These are phyloP conservation scores for Wickerhamomyces sp. DNA, from an alignment of 1,139 yeast genomes.

Conservation along the genomic window DNA sequence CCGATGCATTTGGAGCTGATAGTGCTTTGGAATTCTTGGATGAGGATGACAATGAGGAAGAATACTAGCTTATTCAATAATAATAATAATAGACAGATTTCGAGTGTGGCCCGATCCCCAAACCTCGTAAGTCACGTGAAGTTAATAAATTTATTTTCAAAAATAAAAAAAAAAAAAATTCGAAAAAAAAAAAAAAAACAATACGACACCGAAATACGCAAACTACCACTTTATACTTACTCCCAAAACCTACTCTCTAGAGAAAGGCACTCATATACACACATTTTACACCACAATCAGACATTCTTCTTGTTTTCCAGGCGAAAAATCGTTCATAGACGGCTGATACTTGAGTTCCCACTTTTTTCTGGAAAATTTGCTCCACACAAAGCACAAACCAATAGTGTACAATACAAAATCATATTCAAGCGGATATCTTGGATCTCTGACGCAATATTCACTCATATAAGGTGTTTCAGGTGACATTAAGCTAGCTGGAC, in stretches of 20 bases:
- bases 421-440: too few relatives aligned
- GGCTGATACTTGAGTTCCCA: too few relatives aligned
- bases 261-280: not conserved
- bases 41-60: not conserved
- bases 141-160: not conserved
- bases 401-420: not conserved
- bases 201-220: not conserved
- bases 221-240: not conserved
- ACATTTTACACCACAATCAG: not conserved
- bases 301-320: not conserved
- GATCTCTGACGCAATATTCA: not conserved
- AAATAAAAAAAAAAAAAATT: too few relatives aligned
- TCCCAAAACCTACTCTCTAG: not conserved
- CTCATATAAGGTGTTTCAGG: not conserved
- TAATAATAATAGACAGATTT: too few relatives aligned
- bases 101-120: not conserved
- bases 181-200: too few relatives aligned
- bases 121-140: not conserved
- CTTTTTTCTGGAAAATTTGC: not conserved
- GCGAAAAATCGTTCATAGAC: too few relatives aligned
- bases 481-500: not conserved
- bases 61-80: not conserved
- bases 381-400: not conserved
- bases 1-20: not conserved
- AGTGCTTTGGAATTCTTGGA: not conserved